Evolutionary conservation across 2,329 filamentous ascomycete genomes (phyloP).

Genomic region (Pseudocercospora musae): DNA sequence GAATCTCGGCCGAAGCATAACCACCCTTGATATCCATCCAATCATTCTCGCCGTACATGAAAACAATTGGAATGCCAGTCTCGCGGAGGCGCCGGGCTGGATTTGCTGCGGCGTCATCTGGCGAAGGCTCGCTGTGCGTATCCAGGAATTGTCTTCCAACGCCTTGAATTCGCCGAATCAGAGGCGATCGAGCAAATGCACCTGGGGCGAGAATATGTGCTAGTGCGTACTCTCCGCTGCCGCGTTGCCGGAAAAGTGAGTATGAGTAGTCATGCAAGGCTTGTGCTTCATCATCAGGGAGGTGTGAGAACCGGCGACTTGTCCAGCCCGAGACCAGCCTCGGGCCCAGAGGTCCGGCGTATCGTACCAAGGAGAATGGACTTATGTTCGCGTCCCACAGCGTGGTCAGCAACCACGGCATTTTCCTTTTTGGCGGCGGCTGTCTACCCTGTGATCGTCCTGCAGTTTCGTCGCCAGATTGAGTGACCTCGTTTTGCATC

Average conservation of each 20-base stretch:
- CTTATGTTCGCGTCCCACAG: constrained; percentile 97
- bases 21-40: constrained; percentile 98
- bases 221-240: constrained; percentile 89
- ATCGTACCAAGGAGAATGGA: constrained; percentile 85
- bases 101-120: constrained; percentile 48
- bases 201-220: constrained; percentile 91
- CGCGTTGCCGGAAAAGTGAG: constrained; percentile 85
- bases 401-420: constrained; percentile 85
- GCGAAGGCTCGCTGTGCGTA: constrained; percentile 27
- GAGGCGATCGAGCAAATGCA: constrained; percentile 80
- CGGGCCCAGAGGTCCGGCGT: constrained; percentile 84
- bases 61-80: constrained; percentile 67
- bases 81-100: constrained; percentile 56
- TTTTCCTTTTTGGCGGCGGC: constrained; percentile 55
- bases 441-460: constrained; percentile 35
- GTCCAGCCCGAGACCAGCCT: constrained; percentile 94
- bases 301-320: constrained; percentile 82
- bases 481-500: constrained; percentile 72
- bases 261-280: constrained; percentile 92
- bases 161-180: constrained; percentile 81
- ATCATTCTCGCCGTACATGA: constrained; percentile 97
- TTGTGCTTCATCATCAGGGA: constrained; percentile 74
- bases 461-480: constrained; percentile 43
- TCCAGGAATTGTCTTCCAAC: constrained; percentile 69
- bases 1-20: constrained; percentile 71